Percentiles rank a stretch among this genome's conserved stretches.
These are phyloP conservation scores for Cytospora piceicola DNA, from an alignment of 2,329 filamentous ascomycete species.

Conservation along the genomic window DNA sequence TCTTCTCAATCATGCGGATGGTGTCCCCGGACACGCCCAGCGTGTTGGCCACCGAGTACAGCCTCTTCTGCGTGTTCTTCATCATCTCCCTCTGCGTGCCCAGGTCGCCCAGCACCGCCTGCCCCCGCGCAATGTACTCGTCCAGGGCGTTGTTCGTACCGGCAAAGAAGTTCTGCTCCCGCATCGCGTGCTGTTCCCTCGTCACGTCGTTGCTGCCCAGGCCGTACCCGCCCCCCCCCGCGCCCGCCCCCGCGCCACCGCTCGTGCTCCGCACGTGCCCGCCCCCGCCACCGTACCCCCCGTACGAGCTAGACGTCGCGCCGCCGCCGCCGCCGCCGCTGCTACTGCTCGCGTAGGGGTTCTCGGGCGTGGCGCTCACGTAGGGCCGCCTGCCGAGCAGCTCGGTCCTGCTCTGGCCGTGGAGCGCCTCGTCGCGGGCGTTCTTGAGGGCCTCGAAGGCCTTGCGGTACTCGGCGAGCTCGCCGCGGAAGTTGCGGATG, in stretches of 20 bases:
- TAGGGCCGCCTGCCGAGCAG: conserved; percentile 85
- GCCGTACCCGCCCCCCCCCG: conserved; percentile 44
- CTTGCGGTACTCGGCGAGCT: conserved; percentile 77
- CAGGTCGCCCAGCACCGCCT: conserved; percentile 87
- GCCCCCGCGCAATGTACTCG: conserved; percentile 89
- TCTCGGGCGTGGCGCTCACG: conserved; percentile 79
- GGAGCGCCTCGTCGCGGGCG: conserved; percentile 73
- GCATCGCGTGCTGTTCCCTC: conserved; percentile 80
- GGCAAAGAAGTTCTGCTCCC: conserved; percentile 86
- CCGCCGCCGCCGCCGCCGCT: conserved; percentile 31
- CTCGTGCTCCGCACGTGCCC: conserved; percentile 48
- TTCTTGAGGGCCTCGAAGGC: conserved; percentile 79
- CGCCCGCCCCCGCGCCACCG: conserved; percentile 40
- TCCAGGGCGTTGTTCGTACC: conserved; percentile 85
- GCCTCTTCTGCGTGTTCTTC: conserved; percentile 87
- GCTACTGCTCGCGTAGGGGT: conserved; percentile 74
- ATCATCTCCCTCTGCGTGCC: conserved; percentile 91
- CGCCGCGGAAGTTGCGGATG: conserved; percentile 80
- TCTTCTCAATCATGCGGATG: conserved; percentile 92
- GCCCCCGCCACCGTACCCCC: conserved; percentile 28
- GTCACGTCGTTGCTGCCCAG: conserved; percentile 63
- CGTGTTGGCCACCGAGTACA: conserved; percentile 94
- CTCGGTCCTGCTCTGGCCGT: conserved; percentile 72
- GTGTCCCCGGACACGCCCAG: conserved; percentile 93
- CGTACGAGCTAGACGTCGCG: conserved; percentile 36